Evolutionary conservation across 23 red algal species (phyloP), one percentile per base, ranked within the genome.

Genomic region (Gracilaria gracilis): DNA sequence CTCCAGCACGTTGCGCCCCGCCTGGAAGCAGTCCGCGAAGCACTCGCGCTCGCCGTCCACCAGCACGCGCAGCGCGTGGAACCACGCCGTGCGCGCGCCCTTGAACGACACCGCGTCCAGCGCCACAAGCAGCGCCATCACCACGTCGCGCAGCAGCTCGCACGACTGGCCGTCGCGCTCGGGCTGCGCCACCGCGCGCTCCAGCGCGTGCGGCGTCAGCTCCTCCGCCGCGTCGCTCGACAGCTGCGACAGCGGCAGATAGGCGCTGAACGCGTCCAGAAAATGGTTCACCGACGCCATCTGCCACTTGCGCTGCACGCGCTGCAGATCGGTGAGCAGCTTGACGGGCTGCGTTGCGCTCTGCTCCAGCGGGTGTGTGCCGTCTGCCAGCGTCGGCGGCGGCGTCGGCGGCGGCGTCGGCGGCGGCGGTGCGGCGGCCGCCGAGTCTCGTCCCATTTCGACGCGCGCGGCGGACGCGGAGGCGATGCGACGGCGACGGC

Each of bases 231-330:
- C 47, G 44, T 75, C 89, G 57, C 17, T 35, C 37, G 89, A 72
- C 9, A 92, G 35, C 17, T 54, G 15, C 37, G 53, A 9, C n/a
- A 92, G 79, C 38, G 89, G 89, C 14, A 92, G 59, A 28, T 82
- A 39, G 4, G 81, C 64, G 0, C 17, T 29, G 42, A 92, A 92
- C 38, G 57, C 80, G 33, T 83, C 23, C 32, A 92, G 67, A 54
- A 92, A 92, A 32, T 92, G 89, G 66, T 67, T 71, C 21, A 40
- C 24, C 2, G 79, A 84, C 20, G 67, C 78, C 89, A 92, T 92
- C 67, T 92, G 89, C 89, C 89, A 92, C 33, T 92, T 92, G 44
- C 80, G 46, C 49, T 84, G 89, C 44, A 92, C 89, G 37, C 73
- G 73, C 44, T 90, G 44, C 4, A 67, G 21, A 25, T 90, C 87